Base-by-base conservation (phyloP, 257 asterid species). In the Jaltomata sinuosa region DNA sequence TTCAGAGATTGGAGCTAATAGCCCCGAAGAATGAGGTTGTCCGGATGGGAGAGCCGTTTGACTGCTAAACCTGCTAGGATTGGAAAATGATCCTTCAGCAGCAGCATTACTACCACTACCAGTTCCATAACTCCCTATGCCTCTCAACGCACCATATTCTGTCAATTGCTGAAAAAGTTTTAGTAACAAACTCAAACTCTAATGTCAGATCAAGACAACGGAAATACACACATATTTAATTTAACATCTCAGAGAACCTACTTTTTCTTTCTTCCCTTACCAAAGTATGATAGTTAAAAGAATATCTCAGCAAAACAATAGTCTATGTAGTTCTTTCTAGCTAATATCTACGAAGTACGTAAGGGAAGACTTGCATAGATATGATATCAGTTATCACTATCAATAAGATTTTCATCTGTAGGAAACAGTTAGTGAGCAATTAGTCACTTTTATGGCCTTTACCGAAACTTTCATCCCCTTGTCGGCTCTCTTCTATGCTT, bases 101-200 rank as follows among this genome's bases (percentile, higher is more conserved):
- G 80, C 80, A 42, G 80, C 36, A 45, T 18, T 86, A 42, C 83
- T 82, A 62, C 89, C 88, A 57, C 72, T 68, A 34, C 29, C 77
- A 34, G 86, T 91, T 87, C 91, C 93, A 52, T 81, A 90, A 88
- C 52, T 88, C 82, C 89, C 94, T 84, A 87, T 87, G 87, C 88
- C 86, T 89, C 92, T 89, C 88, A 87, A 79, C 83, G 88, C 86
- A 87, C 94, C 94, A 84, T 89, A 87, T 71, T 93, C 97, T 94
- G 95, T 85, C 36, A 87, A 89, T 85, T 49, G 82, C 87, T 83
- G 45, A 89, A 88, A 87, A 59, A 74, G 65, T 49, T 84, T 87
- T 74, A 85, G 82, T 79, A 80, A 79, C 72, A 49, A 45, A 55
- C 84, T 68, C 53, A 36, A 31, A 47, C 81, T 16, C 61, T 47